Evolutionary conservation across 176 grass and related monocot species (phyloP), one percentile per base, ranked within the genome.

Genomic region (Phragmites australis): DNA sequence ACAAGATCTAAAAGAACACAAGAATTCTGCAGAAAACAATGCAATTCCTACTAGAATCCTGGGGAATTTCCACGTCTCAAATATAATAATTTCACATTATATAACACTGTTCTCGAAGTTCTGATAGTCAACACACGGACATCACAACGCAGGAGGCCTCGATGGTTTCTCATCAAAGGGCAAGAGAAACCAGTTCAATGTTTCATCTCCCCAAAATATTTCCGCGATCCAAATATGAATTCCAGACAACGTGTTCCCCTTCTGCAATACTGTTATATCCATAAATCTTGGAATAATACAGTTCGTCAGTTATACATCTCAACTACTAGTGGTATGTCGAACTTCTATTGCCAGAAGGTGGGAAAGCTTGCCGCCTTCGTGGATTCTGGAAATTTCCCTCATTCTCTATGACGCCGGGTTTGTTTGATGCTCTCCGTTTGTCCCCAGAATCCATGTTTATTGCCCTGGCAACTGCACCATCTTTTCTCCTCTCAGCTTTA

Each of bases 321-420:
- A 57, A 71, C 47, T 72, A 41, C 75, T 91, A 88, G 75, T 54
- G 83, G 66, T 93, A 97, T 11, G 91, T 87, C 11, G 74, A 48
- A 80, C 74, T 97, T 73, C 91, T 90, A 76, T 97, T 97, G 66
- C 94, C 94, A 27, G 94, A 92, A 68, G 90, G 81, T 22, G 94
- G 89, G 79, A 93, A 97, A 69, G 94, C 94, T 52, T 92, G 91
- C 77, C 89, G 84, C 27, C 89, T 81, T 55, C 89, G 53, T 14
- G 89, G 89, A 63, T 88, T 80, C 88, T 90, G 86, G 66, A 82
- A 80, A 22, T 54, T 87, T 55, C 46, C 84, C 9, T 68, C 79
- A 37, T 49, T 68, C 63, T 93, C 89, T 52, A 32, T 76, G 6
- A 10, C 81, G 34, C 57, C 44, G 13, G 82, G 22, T 70, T 67